Evolutionary conservation across 495 filamentous ascomycete species (phyloP), one percentile per base, ranked within the genome.

Genomic region (Sabuloglossum arenarium): DNA sequence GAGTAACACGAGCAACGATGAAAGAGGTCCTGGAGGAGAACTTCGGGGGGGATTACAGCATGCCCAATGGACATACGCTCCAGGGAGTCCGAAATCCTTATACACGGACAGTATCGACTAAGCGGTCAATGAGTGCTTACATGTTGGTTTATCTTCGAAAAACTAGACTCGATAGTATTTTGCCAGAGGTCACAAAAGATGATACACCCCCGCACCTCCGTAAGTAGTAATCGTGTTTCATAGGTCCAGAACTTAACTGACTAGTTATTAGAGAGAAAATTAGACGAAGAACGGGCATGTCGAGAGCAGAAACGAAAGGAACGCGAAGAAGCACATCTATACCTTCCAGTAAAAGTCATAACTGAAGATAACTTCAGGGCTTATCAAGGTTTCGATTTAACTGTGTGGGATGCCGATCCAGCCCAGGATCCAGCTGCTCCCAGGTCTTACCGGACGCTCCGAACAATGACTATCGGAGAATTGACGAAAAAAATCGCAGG

Each of bases 121-220:
- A 85, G 64, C 72, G 79, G 21, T 85, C 81, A 0, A 86, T 84
- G 69, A 79, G 81, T 58, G 93, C 91, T 16, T 99, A 99, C 71
- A 99, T 99, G 91, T 68, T 99, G 70, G 93, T 99, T 14, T 99
- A 99, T 65, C 82, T 97, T 59, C 83, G 93, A 28, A 86, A 95
- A 68, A 84, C 80, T 51, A 76, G 82, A 46, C 67, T 86, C 34
- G 87, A 94, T 63, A 74, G 82, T 59, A 81, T 96, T 56, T 76
- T 98, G 53, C 77, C 81, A 50, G 76, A 82, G 0, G 81, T 91
- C 42, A 74, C 77, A 12, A 72, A 80, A 46, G 78, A 82, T 0
- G 87, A 94, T 62, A 82, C 86, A 23, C 91, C 91, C 14, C 63
- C 72, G 50, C 90, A 97, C 69, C 83, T 99, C 55, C 82, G 80